Conservation (phyloP, 2,329 filamentous ascomycete genomes). For the Diaporthe aspalathi region DNA sequence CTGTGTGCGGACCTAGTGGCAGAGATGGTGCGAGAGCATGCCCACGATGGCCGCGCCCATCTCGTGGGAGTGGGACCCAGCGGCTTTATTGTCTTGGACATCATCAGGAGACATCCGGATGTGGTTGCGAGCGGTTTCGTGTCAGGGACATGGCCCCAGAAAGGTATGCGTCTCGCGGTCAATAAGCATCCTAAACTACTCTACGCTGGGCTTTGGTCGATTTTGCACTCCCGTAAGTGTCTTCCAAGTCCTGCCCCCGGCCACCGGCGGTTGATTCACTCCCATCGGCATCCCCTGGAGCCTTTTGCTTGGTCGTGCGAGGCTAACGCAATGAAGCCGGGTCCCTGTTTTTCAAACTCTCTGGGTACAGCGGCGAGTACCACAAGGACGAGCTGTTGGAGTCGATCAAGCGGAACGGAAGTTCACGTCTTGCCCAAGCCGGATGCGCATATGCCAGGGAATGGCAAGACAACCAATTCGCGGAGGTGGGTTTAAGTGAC, state of each 20-base stretch:
- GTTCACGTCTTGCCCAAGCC: conserved; percentile 38
- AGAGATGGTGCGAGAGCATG: conserved; percentile 50
- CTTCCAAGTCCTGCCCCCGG: background rate
- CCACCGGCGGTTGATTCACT: background rate
- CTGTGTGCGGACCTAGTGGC: conserved; percentile 50
- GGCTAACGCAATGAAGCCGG: conserved; percentile 11
- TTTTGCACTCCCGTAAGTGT: conserved; percentile 30
- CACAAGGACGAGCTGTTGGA: conserved; percentile 46
- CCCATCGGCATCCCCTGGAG: background rate
- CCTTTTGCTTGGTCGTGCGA: background rate
- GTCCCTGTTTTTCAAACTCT: conserved; percentile 42
- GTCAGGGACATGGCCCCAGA: conserved; percentile 48
- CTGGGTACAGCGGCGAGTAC: conserved; percentile 41
- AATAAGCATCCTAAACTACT: conserved; percentile 10
- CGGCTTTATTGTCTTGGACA: conserved; percentile 50
- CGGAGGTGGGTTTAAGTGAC: conserved; percentile 39
- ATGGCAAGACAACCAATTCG: conserved; percentile 44
- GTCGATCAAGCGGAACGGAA: conserved; percentile 50
- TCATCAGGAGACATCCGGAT: conserved; percentile 49
- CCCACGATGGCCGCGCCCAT: conserved; percentile 52
- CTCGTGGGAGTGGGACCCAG: conserved; percentile 56
- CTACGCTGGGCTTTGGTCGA: conserved; percentile 34
- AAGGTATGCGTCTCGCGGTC: conserved; percentile 23
- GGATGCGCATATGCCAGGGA: conserved; percentile 41
- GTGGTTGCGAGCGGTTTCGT: conserved; percentile 51